phyloP scores from a whole-genome alignment of 208 protist genomes.

The Porcisia hertigi region DNA sequence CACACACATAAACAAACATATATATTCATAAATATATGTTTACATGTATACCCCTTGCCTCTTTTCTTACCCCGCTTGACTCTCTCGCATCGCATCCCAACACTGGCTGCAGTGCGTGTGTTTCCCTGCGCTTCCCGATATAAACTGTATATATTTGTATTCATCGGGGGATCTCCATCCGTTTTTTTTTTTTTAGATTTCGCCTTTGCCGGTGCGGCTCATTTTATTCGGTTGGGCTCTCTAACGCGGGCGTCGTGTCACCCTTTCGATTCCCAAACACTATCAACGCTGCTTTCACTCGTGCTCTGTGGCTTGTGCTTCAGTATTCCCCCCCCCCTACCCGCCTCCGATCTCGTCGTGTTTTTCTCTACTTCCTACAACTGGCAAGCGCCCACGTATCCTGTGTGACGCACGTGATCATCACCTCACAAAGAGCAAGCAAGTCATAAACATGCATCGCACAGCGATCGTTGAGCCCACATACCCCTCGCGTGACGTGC shows the following conservation, averaged over 20 bases:
- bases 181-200: too few relatives aligned
- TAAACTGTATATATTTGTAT: not conserved
- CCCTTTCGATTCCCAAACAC: too few relatives aligned
- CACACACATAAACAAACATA: not conserved
- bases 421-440: not conserved
- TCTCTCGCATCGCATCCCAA: not conserved
- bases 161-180: too few relatives aligned
- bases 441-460: constrained; percentile 1
- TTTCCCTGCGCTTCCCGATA: not conserved
- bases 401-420: not conserved
- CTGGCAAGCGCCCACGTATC: not conserved
- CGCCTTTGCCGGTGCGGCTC: too few relatives aligned
- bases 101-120: not conserved
- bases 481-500: constrained; percentile 59
- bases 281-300: too few relatives aligned
- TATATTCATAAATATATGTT: not conserved
- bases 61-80: not conserved
- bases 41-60: not conserved
- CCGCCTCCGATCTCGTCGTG: not conserved
- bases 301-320: too few relatives aligned
- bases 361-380: not conserved
- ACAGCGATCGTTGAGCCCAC: constrained; percentile 41
- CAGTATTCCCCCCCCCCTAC: too few relatives aligned
- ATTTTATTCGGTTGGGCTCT: too few relatives aligned
- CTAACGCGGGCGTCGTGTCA: not conserved